Base-by-base conservation (phyloP, 2,329 filamentous ascomycete species). In the Calonectria crousiana region DNA sequence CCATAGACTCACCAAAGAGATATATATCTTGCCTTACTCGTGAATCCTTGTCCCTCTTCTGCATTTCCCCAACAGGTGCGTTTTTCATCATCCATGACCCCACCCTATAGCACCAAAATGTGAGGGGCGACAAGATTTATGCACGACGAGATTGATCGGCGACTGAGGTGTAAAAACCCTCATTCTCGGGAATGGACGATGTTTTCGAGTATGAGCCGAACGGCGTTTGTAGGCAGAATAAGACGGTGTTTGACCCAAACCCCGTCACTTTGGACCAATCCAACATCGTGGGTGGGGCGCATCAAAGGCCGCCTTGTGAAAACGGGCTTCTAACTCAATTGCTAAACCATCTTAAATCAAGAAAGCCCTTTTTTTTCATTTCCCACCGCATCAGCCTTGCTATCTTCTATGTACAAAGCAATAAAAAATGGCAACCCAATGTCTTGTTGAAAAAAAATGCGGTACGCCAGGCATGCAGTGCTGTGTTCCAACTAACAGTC, bases 381-480 rank as follows among this genome's bases (percentile, higher is more conserved):
- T 20, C 9, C 3, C 9, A 20, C 10, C 18, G 32, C 6, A 34
- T 9, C 32, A 34, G 6, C 10, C 32, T 34, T 34, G 32, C 8
- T 34, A 9, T 34, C 10, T 34, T 34, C 8, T 9, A 9, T 34
- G 10, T 9, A 11, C 10, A 34, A 34, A 34, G 8, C 10, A 9
- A 9, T 9, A 34, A 34, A n/a, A 44, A 18, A 44, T 44, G 41
- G 2, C 18, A n/a, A 18, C 84, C 76, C 84, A 87, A 84, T 89
- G 89, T 75, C 88, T 89, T 53, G 84, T 86, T 72, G 32, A 34
- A 34, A 92, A 91, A 87, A 92, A 91, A 84, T 90, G 89, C 85
- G 89, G 89, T 90, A 86, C 74, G 88, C 83, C 51, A 51, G 60
- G 18, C 26, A 28, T n/a, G 8, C 30, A 5, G 4, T 16, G 23